A percentile compares a stretch with the other conserved stretches of the same genome.
Evolutionary conservation across 805 yeast species (phyloP).

Genomic region (Candida xyloterini): DNA sequence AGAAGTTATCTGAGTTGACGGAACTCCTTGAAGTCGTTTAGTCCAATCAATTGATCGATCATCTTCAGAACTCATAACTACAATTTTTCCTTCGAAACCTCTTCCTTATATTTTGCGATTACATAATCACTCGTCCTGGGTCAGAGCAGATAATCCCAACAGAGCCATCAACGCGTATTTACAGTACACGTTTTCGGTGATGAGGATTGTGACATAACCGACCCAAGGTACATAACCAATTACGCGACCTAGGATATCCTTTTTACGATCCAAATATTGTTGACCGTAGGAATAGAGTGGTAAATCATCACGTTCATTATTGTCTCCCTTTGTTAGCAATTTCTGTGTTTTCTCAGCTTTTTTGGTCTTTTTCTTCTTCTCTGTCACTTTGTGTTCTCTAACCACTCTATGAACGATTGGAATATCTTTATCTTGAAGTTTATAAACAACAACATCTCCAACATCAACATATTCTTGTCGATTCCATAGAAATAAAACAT

Average conservation of each 20-base stretch:
- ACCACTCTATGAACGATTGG: slow-evolving; percentile 97
- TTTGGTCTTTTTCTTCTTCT: slow-evolving; percentile 15
- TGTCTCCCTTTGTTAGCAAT: slow-evolving; percentile 92
- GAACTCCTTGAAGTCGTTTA: slow-evolving; percentile 14
- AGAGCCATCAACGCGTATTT: slow-evolving; percentile 74
- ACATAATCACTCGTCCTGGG: slow-evolving; percentile 22
- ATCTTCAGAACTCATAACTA: slow-evolving; percentile 2
- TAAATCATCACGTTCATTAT: slow-evolving; percentile 88
- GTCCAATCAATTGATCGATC: slow-evolving; percentile 11
- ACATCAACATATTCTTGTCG: slow-evolving; percentile 63
- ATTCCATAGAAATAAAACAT: slow-evolving; percentile 88
- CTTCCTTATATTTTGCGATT: too few relatives aligned
- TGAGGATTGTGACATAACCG: slow-evolving; percentile 87
- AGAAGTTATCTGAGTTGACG: slow-evolving; percentile 7
- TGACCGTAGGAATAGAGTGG: slow-evolving; percentile 77
- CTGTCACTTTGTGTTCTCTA: slow-evolving; percentile 65
- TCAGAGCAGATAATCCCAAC: slow-evolving; percentile 41
- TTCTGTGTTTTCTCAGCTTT: slow-evolving; percentile 10
- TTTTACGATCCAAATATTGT: slow-evolving; percentile 68
- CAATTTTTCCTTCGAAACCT: too few relatives aligned
- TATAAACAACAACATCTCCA: slow-evolving; percentile 94
- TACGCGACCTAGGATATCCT: slow-evolving; percentile 88
- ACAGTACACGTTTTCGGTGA: slow-evolving; percentile 84
- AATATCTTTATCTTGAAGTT: slow-evolving; percentile 69
- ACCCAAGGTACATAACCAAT: slow-evolving; percentile 84